Base-by-base conservation (phyloP, 1,284 basidiomycete genomes). In the Amylostereum areolatum region DNA sequence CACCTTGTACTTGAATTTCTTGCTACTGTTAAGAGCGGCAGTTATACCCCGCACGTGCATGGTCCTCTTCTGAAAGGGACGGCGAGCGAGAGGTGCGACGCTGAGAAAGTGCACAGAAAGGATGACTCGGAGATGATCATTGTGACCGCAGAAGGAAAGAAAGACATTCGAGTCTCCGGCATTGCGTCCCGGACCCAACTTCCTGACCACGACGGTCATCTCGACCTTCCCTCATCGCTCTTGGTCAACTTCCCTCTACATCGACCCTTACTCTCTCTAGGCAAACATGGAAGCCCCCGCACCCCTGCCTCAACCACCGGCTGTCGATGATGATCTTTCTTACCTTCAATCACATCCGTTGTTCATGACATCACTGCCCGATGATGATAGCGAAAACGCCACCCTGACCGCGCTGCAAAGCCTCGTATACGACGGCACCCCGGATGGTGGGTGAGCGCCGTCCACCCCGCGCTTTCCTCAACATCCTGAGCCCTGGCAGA, bases 351-450 rank as follows among this genome's bases (percentile, higher is more conserved):
- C 73, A 4, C 63, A 83, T 1, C 96, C 97, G 3, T 72, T 99
- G 33, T 99, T 99, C 70, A 98, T 98, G 94, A 85, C 84, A 57
- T 78, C 85, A 35, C 76, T 97, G 24, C 93, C 95, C 0, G 74
- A 77, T 9, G 85, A 86, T 7, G 73, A 75, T 9, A 66, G 74
- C 4, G 75, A 83, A 12, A 81, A 89, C 60, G 69, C 75, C 3
- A 78, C 85, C 2, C 61, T 99, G 12, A 82, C 87, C 51, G 97
- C 96, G 3, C 67, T 99, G 34, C 91, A 95, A 66, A 87, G 80
- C 57, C 77, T 99, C 28, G 83, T 81, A 2, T 79, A 94, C 64
- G 94, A 98, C 18, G 96, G 94, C 9, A 88, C 91, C 27, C 89
- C 94, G 31, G 90, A 97, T 72, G 95, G 94, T 95, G 62, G 62